Conservation (phyloP, 176 grass and related monocot species). For the Hsuehochloa calcarea region DNA sequence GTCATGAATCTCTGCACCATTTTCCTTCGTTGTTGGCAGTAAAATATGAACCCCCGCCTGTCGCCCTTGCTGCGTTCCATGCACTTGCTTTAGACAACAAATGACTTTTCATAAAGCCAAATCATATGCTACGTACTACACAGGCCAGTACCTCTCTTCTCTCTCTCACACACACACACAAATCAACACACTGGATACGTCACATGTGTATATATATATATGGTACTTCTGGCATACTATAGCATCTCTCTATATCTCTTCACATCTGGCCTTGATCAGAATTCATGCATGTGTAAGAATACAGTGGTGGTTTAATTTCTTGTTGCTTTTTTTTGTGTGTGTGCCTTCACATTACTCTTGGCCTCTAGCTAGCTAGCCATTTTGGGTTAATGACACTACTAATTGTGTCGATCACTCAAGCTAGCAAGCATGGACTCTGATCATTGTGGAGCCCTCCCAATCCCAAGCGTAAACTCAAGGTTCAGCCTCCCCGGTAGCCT, state of each 20-base stretch:
- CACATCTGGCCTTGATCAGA: not conserved
- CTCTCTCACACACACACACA: not conserved
- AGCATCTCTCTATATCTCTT: not conserved
- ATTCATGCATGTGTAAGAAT: not conserved
- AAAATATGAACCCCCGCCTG: not conserved
- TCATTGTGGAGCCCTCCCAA: not conserved
- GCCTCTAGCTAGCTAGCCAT: not conserved
- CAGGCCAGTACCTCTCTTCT: not conserved
- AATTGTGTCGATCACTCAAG: not conserved
- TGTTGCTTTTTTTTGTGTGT: not conserved
- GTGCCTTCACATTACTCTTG: not conserved
- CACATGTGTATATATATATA: not conserved
- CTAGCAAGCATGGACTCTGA: not conserved
- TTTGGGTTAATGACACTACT: not conserved
- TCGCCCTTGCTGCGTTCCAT: not conserved
- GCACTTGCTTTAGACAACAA: constrained; percentile 22
- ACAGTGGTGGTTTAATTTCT: not conserved
- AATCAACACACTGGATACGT: too few relatives aligned
- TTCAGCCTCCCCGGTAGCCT: constrained; percentile 30
- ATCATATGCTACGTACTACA: not conserved
- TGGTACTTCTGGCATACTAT: not conserved
- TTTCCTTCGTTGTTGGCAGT: not conserved
- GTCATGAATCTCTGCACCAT: not conserved
- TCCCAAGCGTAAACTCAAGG: constrained; percentile 59
- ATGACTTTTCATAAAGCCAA: constrained; percentile 17